phyloP scores from a whole-genome alignment of 2,329 filamentous ascomycete genomes.

The Camillea tinctor region DNA sequence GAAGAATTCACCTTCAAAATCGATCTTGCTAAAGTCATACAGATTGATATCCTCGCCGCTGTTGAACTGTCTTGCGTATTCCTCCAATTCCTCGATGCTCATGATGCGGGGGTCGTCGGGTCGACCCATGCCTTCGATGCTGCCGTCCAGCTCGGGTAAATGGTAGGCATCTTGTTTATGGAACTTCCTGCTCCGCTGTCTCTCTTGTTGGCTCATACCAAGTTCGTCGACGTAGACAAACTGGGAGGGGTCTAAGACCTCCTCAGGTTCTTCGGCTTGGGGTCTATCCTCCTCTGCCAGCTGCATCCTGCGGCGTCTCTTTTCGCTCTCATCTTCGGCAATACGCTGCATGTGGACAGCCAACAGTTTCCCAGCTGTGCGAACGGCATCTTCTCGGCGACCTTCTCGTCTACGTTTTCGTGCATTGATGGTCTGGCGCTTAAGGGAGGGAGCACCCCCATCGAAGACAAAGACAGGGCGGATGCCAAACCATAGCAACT shows the following conservation, averaged over 20 bases:
- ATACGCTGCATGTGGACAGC: slow-evolving; percentile 91
- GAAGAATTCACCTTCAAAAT: slow-evolving; percentile 96
- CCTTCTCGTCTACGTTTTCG: slow-evolving; percentile 82
- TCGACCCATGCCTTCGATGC: slow-evolving; percentile 81
- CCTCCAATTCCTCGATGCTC: slow-evolving; percentile 90
- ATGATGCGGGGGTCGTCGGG: slow-evolving; percentile 94
- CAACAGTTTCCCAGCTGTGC: slow-evolving; percentile 87
- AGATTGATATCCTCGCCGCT: slow-evolving; percentile 85
- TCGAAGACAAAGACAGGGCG: slow-evolving; percentile 98
- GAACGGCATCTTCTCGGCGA: slow-evolving; percentile 84
- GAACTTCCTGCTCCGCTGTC: slow-evolving; percentile 72
- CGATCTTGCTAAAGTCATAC: slow-evolving; percentile 98
- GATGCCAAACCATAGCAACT: slow-evolving; percentile 94
- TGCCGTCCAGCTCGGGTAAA: slow-evolving; percentile 78
- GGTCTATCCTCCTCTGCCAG: slow-evolving; percentile 40
- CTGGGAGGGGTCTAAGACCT: slow-evolving; percentile 64
- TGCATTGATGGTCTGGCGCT: slow-evolving; percentile 82
- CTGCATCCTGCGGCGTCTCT: slow-evolving; percentile 51
- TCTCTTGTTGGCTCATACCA: slow-evolving; percentile 75
- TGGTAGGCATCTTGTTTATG: slow-evolving; percentile 94
- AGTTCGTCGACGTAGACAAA: slow-evolving; percentile 91
- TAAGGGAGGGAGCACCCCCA: slow-evolving; percentile 86
- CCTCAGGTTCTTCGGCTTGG: slow-evolving; percentile 55
- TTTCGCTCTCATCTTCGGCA: slow-evolving; percentile 80
- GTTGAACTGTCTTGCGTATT: slow-evolving; percentile 90